These are phyloP conservation scores for Ganoderma leucocontextum DNA, from an alignment of 1,284 basidiomycete genomes.

Conservation along the genomic window DNA sequence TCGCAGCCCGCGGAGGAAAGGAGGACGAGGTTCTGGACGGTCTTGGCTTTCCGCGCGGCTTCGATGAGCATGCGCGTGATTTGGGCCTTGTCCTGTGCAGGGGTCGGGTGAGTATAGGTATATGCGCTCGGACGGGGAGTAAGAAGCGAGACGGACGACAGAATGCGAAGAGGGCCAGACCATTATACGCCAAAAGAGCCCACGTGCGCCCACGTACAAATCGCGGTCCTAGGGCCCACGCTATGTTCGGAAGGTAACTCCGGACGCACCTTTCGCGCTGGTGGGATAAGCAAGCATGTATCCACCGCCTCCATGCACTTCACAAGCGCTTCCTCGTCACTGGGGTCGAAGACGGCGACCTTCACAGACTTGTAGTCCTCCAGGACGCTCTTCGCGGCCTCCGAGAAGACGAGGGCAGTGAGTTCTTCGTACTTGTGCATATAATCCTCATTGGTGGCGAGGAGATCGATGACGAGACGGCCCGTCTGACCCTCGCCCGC, in stretches of 20 bases:
- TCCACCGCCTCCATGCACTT: constrained; percentile 28
- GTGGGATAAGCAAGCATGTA: constrained; percentile 36
- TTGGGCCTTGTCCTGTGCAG: constrained; percentile 29
- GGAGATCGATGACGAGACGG: constrained; percentile 36
- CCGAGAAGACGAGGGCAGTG: constrained; percentile 33
- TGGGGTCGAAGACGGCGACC: constrained; percentile 30
- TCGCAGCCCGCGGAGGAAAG: constrained; percentile 34
- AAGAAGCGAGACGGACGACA: neutral
- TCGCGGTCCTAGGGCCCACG: too few species aligned
- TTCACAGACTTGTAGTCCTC: constrained; percentile 31
- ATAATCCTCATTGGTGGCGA: constrained; percentile 30
- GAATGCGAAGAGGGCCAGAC: too few species aligned
- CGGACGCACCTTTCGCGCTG: constrained; percentile 31
- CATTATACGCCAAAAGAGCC: too few species aligned
- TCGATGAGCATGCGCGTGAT: constrained; percentile 33
- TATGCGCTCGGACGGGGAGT: neutral
- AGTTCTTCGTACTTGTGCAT: constrained; percentile 29
- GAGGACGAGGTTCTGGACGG: constrained; percentile 34
- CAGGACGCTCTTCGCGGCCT: constrained; percentile 18
- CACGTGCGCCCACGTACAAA: too few species aligned
- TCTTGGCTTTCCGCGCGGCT: constrained; percentile 33
- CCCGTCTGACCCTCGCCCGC: constrained; percentile 37
- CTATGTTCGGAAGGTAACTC: too few species aligned
- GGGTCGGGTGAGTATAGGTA: neutral
- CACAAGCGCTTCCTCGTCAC: constrained; percentile 29